Base-by-base conservation (phyloP, 148 eudicot species). In the Chenopodium suecicum region DNA sequence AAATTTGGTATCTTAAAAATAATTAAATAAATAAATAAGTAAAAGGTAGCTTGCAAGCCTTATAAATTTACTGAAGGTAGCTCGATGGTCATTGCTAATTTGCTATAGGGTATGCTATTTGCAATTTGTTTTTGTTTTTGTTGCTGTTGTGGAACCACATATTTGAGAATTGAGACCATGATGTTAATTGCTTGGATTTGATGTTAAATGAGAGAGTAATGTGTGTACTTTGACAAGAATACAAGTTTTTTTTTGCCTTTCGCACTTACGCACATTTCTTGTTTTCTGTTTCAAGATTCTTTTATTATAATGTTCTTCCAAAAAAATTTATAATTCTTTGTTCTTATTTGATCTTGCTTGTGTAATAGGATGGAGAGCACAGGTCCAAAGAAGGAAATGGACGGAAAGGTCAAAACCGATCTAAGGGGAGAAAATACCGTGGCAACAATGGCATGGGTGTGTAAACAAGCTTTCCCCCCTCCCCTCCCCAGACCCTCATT, bases 401-500 rank as follows among this genome's bases (percentile, higher is more conserved):
- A 29, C 70, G 75, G 62, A 89, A 83, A 77, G 86, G 88, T 78
- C 89, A 83, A 74, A 92, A 86, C 65, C 86, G 91, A 72, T 89
- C 90, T 46, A 92, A 88, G 86, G 90, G 91, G 19, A 91, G 83
- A 67, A 93, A 84, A 78, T 78, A 86, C 62, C 86, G 58, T 69
- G 89, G 86, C 79, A 76, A 86, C 79, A 88, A 84, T 80, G 94
- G 94, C 78, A 89, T 85, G 74, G 97, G 97, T 93, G 89, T 20
- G 83, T 65, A 71, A 64, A 47, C 25, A 56, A 17, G 5, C 22
- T 17, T 0, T 1, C 62, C 62, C 62, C 22, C 62, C 60, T 20
- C 60, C 60, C 16, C 60, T 1, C 56, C 56, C 56, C 1, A n/a
- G 19, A 9, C 44, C 19, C 54, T 9, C 8, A 25, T 47, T 29